These are phyloP conservation scores for Trichoderma reesei DNA, from an alignment of 495 filamentous ascomycete genomes.

Conservation along the genomic window DNA sequence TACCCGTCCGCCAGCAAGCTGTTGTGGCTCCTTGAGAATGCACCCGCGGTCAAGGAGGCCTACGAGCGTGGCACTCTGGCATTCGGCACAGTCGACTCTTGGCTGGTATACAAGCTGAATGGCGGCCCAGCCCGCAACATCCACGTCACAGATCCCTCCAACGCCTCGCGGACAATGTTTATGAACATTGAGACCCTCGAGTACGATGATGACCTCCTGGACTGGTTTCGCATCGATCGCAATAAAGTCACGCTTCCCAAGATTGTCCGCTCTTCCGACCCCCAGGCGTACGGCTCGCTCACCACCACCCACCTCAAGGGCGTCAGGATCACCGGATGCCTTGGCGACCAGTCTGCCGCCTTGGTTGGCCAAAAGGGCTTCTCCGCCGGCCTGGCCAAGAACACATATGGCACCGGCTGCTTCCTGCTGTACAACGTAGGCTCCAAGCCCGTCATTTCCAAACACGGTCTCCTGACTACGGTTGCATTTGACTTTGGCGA, in stretches of 20 bases:
- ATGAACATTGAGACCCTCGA: constrained; percentile 66
- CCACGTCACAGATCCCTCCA: constrained; percentile 65
- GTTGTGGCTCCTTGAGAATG: constrained; percentile 59
- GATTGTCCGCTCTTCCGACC: constrained; percentile 63
- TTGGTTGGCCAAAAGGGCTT: constrained; percentile 72
- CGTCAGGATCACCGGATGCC: constrained; percentile 26
- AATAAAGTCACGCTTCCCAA: constrained; percentile 55
- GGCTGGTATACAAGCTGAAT: constrained; percentile 69
- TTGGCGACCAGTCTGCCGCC: constrained; percentile 71
- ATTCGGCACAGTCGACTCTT: constrained; percentile 71
- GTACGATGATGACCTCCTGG: constrained; percentile 60
- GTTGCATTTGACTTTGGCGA: constrained; percentile 63
- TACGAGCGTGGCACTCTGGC: constrained; percentile 58
- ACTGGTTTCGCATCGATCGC: constrained; percentile 60
- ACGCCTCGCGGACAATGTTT: constrained; percentile 76
- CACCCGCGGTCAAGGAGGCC: constrained; percentile 50
- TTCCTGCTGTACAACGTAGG: constrained; percentile 79
- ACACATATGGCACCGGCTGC: constrained; percentile 76
- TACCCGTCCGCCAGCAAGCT: constrained; percentile 71
- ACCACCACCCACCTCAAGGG: constrained; percentile 52
- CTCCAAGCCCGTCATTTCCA: constrained; percentile 66
- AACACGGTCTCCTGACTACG: constrained; percentile 63
- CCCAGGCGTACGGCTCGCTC: constrained; percentile 53
- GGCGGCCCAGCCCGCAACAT: constrained; percentile 50
- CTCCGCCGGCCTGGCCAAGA: constrained; percentile 63